Conservation (phyloP, 345 rosid genomes). For the Melaleuca alternifolia region DNA sequence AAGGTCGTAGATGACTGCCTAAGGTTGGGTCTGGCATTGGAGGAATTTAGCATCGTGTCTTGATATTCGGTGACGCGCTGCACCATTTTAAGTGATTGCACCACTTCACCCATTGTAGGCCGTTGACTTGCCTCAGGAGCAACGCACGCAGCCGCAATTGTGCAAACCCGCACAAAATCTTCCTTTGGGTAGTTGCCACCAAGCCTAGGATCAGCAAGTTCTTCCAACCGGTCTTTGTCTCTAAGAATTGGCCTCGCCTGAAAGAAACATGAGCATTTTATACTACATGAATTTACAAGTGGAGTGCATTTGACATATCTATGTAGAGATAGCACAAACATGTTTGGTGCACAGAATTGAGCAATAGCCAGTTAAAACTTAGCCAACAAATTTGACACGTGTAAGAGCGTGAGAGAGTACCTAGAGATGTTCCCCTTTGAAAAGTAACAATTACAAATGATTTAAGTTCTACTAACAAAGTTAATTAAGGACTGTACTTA, state of each 20-base stretch:
- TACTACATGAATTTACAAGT: neutral
- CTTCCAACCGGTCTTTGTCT: conserved; percentile 87
- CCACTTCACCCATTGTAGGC: conserved; percentile 99
- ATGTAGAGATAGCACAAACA: neutral
- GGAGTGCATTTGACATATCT: neutral
- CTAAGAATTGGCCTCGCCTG: conserved; percentile 97
- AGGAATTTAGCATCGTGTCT: conserved; percentile 30
- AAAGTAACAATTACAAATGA: neutral
- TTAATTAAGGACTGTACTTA: neutral
- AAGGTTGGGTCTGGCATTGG: conserved; percentile 51
- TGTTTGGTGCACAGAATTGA: neutral
- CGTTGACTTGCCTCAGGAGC: conserved; percentile 92
- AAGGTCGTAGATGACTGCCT: conserved; percentile 83
- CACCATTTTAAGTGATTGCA: conserved; percentile 98
- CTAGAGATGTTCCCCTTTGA: neutral
- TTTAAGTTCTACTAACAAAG: neutral
- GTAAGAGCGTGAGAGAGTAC: neutral
- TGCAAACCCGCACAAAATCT: conserved; percentile 86
- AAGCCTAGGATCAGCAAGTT: conserved; percentile 73
- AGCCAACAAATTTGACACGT: neutral
- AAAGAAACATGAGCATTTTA: neutral
- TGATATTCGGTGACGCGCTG: conserved; percentile 76
- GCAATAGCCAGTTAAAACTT: neutral
- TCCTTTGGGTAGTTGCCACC: conserved; percentile 84
- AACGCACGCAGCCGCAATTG: conserved; percentile 97